Evolutionary conservation across 2,329 filamentous ascomycete genomes (phyloP).

Genomic region (Exophiala aquamarina): DNA sequence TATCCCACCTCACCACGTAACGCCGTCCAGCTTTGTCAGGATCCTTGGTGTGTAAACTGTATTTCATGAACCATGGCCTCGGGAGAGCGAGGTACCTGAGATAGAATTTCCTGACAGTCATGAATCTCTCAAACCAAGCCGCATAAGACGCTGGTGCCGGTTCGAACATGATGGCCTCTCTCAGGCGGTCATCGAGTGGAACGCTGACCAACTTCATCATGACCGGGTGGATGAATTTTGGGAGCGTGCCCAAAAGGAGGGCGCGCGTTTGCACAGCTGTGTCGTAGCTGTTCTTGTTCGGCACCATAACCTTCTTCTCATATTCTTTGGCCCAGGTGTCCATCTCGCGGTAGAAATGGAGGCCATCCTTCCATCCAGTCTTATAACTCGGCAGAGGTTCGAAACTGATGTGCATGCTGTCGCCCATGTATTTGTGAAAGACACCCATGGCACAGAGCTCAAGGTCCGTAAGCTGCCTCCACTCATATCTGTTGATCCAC

Average conservation of each 20-base stretch:
- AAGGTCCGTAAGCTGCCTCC: slow-evolving; percentile 65
- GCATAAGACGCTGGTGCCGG: slow-evolving; percentile 36
- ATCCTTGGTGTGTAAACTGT: slow-evolving; percentile 43
- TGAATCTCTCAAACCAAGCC: slow-evolving; percentile 45
- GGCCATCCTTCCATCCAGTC: slow-evolving; percentile 45
- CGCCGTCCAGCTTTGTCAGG: slow-evolving; percentile 56
- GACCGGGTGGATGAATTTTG: slow-evolving; percentile 44
- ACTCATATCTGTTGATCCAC: slow-evolving; percentile 68
- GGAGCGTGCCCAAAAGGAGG: slow-evolving; percentile 60
- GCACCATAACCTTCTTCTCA: slow-evolving; percentile 57
- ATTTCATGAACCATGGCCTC: slow-evolving; percentile 42
- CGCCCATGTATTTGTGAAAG: slow-evolving; percentile 67
- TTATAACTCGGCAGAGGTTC: slow-evolving; percentile 36
- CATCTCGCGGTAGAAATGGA: slow-evolving; percentile 48
- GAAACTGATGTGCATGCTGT: slow-evolving; percentile 63
- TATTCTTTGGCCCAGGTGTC: slow-evolving; percentile 51
- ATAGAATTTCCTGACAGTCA: slow-evolving; percentile 55
- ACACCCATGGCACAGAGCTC: slow-evolving; percentile 63
- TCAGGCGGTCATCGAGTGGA: slow-evolving; percentile 64
- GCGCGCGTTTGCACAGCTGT: slow-evolving; percentile 59
- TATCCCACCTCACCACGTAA: slow-evolving; percentile 54
- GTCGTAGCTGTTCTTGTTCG: slow-evolving; percentile 30
- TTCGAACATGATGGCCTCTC: slow-evolving; percentile 64
- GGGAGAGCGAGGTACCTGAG: slow-evolving; percentile 63
- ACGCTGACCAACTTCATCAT: slow-evolving; percentile 55